A percentile compares a stretch with the other conserved stretches of the same genome.
phyloP scores from a whole-genome alignment of 257 asterid species.

The Nyctanthes arbortristis region DNA sequence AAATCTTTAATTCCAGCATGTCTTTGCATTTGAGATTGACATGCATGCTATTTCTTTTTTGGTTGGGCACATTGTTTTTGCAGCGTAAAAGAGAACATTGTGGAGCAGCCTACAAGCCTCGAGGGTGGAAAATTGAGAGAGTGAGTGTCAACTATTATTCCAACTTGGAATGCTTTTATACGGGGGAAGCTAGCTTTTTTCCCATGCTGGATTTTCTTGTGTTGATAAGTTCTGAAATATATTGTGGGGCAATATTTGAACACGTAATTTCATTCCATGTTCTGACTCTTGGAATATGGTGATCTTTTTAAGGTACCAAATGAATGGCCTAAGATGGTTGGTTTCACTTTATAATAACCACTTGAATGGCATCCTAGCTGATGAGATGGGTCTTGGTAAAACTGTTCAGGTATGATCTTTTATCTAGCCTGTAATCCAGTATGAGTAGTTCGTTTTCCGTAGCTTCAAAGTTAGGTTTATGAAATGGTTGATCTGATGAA shows the following conservation, averaged over 20 bases:
- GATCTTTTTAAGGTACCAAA: constrained; percentile 75
- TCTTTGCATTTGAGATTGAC: constrained; percentile 1
- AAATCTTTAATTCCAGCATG: neutral
- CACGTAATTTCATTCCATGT: constrained; percentile 9
- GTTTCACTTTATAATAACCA: constrained; percentile 96
- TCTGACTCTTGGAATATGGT: constrained; percentile 25
- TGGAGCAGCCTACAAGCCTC: constrained; percentile 78
- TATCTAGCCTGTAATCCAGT: constrained; percentile 9
- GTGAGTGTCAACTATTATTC: constrained; percentile 50
- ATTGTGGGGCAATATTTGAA: constrained; percentile 14
- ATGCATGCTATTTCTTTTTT: constrained; percentile 20
- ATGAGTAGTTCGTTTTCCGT: constrained; percentile 3
- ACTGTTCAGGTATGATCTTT: constrained; percentile 86
- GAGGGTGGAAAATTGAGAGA: constrained; percentile 93
- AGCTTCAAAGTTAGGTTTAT: constrained; percentile 13
- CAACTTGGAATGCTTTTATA: constrained; percentile 6
- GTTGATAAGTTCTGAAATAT: constrained; percentile 14
- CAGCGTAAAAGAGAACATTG: constrained; percentile 84
- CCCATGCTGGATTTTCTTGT: neutral
- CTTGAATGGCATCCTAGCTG: constrained; percentile 98
- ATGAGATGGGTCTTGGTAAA: constrained; percentile 99
- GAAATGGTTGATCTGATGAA: constrained; percentile 26
- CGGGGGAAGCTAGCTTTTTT: neutral
- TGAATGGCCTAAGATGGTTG: constrained; percentile 99
- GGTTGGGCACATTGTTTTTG: constrained; percentile 28